Percentiles rank a stretch among this genome's conserved stretches.
Conservation (phyloP, 1,284 basidiomycete species). For the Sphaerobolus stellatus region DNA sequence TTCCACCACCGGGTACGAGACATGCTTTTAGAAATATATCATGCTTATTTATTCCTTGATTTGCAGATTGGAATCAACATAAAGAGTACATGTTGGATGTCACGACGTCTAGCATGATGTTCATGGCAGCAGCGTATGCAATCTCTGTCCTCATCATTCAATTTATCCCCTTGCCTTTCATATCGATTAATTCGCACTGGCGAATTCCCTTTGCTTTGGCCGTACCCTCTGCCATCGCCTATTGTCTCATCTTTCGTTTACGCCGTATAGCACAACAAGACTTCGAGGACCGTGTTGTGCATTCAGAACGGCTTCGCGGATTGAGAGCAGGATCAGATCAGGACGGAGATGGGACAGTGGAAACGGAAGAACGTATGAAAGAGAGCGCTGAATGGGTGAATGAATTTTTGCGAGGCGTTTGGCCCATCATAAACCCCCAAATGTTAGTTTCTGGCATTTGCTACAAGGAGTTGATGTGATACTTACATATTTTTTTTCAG, state of each 20-base stretch:
- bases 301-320: conserved; percentile 38
- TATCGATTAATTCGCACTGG: no score
- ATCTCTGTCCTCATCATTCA: conserved; percentile 20
- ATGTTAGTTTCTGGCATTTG: no score
- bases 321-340: conserved; percentile 32
- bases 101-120: no score
- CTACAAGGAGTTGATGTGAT: no score
- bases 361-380: conserved; percentile 31
- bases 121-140: no score
- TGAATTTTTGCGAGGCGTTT: conserved; percentile 34
- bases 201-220: conserved; percentile 25
- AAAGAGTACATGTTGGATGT: no score
- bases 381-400: conserved; percentile 44
- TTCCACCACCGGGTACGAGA: no score
- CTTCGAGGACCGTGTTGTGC: conserved; percentile 37
- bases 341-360: conserved; percentile 31
- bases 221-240: conserved; percentile 28
- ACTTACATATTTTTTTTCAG: no score
- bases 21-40: no score
- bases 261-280: conserved; percentile 28
- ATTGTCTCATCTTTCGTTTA: conserved; percentile 31
- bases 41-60: no score
- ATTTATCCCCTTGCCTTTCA: conserved; percentile 28
- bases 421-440: no score
- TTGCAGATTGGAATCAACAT: no score